Evolutionary conservation across 2,329 filamentous ascomycete species (phyloP).

Genomic region (Ascochyta fabae): DNA sequence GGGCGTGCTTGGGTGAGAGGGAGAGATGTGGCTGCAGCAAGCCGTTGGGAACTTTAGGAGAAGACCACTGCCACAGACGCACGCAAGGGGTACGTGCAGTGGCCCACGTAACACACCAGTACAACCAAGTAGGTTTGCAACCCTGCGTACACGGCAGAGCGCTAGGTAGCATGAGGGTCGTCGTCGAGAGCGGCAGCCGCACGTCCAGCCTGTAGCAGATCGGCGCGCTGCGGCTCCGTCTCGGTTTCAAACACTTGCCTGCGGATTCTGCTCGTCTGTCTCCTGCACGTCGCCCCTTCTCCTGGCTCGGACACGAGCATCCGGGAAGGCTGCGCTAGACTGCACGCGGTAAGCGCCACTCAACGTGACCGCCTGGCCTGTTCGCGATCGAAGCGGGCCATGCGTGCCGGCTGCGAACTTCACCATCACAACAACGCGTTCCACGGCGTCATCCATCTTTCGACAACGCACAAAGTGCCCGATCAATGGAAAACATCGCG

Average conservation of each 20-base stretch:
- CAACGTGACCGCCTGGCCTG: constrained; percentile 27
- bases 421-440: constrained; percentile 21
- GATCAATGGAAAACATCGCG: not conserved
- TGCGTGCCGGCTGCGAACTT: constrained; percentile 8
- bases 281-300: constrained; percentile 29
- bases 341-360: constrained; percentile 9
- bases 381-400: constrained; percentile 4
- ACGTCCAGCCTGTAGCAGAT: constrained; percentile 7
- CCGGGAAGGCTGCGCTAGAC: constrained; percentile 8
- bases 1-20: constrained; percentile 6
- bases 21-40: constrained; percentile 12
- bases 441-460: constrained; percentile 8
- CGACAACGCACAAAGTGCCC: not conserved
- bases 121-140: not conserved
- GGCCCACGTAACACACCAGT: constrained; percentile 1
- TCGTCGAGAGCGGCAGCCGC: constrained; percentile 1
- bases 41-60: constrained; percentile 12
- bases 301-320: constrained; percentile 16
- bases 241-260: constrained; percentile 3
- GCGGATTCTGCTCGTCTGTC: constrained; percentile 19
- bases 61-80: constrained; percentile 29
- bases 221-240: constrained; percentile 13
- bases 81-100: constrained; percentile 38
- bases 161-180: constrained; percentile 4
- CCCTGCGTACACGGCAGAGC: constrained; percentile 1